Evolutionary conservation across 345 rosid species (phyloP).

Genomic region (Arabis alpina): DNA sequence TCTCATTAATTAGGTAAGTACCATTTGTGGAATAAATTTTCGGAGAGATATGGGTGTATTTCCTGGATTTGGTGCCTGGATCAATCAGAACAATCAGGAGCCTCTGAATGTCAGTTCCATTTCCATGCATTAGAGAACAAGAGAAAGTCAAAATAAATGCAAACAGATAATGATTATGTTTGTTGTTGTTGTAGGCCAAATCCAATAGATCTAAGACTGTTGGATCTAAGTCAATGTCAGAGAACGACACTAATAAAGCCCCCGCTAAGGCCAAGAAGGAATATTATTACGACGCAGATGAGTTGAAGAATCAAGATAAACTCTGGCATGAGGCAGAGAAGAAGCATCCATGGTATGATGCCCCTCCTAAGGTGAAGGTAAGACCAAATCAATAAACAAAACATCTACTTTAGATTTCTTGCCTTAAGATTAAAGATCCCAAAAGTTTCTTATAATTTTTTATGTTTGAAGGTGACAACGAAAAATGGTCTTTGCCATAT

Average conservation of each 20-base stretch:
- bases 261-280: no score
- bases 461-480: conserved; percentile 22
- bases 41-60: conserved; percentile 10
- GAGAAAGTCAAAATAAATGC: no score
- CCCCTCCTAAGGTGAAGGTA: conserved; percentile 46
- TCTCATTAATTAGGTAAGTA: no score
- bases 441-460: neutral
- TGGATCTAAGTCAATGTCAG: conserved; percentile 28
- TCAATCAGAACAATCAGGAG: conserved; percentile 23
- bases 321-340: conserved; percentile 60
- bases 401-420: no score
- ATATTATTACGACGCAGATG: conserved; percentile 27
- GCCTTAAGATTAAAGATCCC: no score
- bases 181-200: conserved; percentile 47
- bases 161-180: neutral
- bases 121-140: conserved; percentile 6
- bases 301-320: conserved; percentile 54
- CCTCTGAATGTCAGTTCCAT: conserved; percentile 1
- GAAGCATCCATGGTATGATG: conserved; percentile 60
- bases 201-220: conserved; percentile 49
- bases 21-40: neutral
- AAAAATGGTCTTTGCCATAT: neutral
- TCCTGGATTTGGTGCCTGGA: neutral
- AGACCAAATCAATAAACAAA: neutral
- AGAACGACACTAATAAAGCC: neutral